Evolutionary conservation across 2,329 filamentous ascomycete genomes (phyloP), one percentile per base, ranked within the genome.

Genomic region (Chalaropsis thielavioides): DNA sequence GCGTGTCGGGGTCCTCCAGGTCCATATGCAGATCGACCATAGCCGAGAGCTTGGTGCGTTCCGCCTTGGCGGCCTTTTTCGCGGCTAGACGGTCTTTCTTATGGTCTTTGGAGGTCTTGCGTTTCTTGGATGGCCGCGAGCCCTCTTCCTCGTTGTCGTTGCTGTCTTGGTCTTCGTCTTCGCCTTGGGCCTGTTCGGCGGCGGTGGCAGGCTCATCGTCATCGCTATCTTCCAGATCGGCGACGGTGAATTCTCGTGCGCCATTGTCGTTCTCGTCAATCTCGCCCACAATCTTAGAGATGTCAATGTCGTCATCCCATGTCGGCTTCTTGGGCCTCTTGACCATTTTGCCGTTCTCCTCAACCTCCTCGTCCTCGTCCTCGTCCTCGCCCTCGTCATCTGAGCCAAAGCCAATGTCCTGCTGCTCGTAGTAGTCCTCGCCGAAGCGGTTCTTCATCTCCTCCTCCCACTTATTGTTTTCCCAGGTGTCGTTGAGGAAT

Each of bases 281-380:
- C 68, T 95, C 90, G 1, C 90, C 91, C 35, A 96, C 78, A 62
- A 96, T 81, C 73, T 96, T 92, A 68, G 88, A 90, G 77, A 99
- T 97, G 72, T 97, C 92, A 70, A 99, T 96, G 73, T 99, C 94
- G 71, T 97, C 91, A 71, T 96, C 90, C 88, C 92, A 99, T 68
- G 85, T 89, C 10, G 90, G 90, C 76, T 95, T 95, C 80, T 89
- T 90, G 10, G 82, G 76, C 68, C 80, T 80, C 49, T 77, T 73
- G 69, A 71, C 74, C 68, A 71, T 81, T 61, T 76, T 79, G n/a
- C 73, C 77, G 7, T 75, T 79, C 2, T 74, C 76, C 6, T 80
- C 83, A n/a, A 80, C 77, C 24, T 81, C 80, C 17, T 79, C 78
- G 35, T 38, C 35, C 0, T 80, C 82, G 67, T 86, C 88, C 69